phyloP scores from a whole-genome alignment of 164 flowering plant genomes.

The Nymphaea colorata region DNA sequence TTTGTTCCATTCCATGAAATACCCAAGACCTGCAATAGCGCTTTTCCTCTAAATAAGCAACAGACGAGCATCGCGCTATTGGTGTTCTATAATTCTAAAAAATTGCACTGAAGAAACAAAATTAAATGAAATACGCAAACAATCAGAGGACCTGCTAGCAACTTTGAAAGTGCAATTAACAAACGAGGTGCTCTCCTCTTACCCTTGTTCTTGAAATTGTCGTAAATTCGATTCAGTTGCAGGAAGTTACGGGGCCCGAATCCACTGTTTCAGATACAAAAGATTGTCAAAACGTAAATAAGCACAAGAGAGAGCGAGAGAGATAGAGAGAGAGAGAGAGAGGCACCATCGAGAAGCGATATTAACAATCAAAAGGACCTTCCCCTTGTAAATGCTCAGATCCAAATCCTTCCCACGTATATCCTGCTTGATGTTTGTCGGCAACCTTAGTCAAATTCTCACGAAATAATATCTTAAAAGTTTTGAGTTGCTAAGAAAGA shows the following conservation, averaged over 20 bases:
- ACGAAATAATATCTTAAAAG: neutral
- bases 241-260: slow-evolving; percentile 61
- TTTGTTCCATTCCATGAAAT: too few species aligned
- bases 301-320: neutral
- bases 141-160: too few species aligned
- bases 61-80: too few species aligned
- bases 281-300: neutral
- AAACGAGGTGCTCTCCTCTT: too few species aligned
- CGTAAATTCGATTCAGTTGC: slow-evolving; percentile 64
- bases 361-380: slow-evolving; percentile 73
- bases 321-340: neutral
- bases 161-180: too few species aligned
- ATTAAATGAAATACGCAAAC: too few species aligned
- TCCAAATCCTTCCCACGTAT: slow-evolving; percentile 50
- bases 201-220: slow-evolving; percentile 69
- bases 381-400: slow-evolving; percentile 57
- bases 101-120: too few species aligned
- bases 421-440: slow-evolving; percentile 32
- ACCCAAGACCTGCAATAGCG: too few species aligned
- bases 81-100: neutral
- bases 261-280: slow-evolving; percentile 36
- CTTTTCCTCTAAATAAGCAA: too few species aligned
- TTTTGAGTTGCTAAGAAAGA: neutral
- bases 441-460: neutral
- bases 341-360: slow-evolving; percentile 88